Base-by-base conservation (phyloP, 2,329 filamentous ascomycete genomes). In the Pestalotiopsis fici region DNA sequence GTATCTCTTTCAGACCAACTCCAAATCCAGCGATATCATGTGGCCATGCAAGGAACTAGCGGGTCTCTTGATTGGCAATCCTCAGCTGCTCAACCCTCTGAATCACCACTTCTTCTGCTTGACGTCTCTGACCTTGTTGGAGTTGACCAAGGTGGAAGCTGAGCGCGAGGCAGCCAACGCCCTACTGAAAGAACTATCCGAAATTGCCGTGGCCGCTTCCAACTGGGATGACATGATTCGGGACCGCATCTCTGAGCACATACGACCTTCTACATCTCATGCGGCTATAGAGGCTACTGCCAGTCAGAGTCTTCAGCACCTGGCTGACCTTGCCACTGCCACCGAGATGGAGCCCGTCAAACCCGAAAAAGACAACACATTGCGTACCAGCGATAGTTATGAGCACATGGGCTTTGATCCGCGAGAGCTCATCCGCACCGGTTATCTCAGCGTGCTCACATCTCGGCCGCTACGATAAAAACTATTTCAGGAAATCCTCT, bases 41-140 rank as follows among this genome's bases (percentile, higher is more conserved):
- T 88, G 87, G 77, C 86, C 89, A 5, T 87, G 88, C 28, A 83
- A 84, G 68, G 86, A 90, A 72, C 83, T 90, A 4, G 83, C 87
- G 50, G 82, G 81, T n/a, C 82, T 92, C 62, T 80, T 93, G 37
- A 83, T 86, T 6, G 80, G 81, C 35, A 86, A 87, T 54, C 77
- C 84, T 3, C 84, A 86, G 59, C 78, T 90, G 7, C 80, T 87
- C 59, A 90, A 85, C 65, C 91, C 91, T 0, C 79, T 93, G 57
- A 89, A 88, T 66, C 89, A 93, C 74, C 90, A 93, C 74, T 91
- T 91, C 70, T 85, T 86, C 65, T 85, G 84, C 13, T 81, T 93
- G 11, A 83, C 86, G 1, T 82, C 86, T 12, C 81, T 92, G 73
- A 86, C 87, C n/a, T 80, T 94, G 3, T 78, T 88, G 60, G 87